Evolutionary conservation across 768 basidiomycete genomes (phyloP).

Genomic region (Lactarius indigo): DNA sequence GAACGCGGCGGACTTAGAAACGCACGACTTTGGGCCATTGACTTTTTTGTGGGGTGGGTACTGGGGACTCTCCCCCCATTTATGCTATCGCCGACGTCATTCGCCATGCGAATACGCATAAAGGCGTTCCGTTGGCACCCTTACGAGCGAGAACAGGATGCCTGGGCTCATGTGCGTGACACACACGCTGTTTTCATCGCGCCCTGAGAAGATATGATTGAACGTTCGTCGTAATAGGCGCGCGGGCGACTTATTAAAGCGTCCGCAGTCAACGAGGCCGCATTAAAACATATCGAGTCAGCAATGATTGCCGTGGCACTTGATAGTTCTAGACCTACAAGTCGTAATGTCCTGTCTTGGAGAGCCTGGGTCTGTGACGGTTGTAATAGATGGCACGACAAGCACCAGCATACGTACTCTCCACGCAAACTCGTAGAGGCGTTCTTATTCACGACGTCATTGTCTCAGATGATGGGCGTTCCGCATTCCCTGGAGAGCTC

Average conservation of each 20-base stretch:
- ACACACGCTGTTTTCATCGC: not conserved
- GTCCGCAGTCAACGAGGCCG: slow-evolving; percentile 58
- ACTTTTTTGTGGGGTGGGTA: not conserved
- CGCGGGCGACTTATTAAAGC: slow-evolving; percentile 60
- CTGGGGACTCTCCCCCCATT: slow-evolving; percentile 33
- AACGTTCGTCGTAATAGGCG: slow-evolving; percentile 36
- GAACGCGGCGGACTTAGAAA: slow-evolving; percentile 76
- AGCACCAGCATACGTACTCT: slow-evolving; percentile 75
- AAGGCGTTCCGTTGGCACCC: slow-evolving; percentile 57
- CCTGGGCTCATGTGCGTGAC: slow-evolving; percentile 72
- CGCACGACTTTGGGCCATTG: slow-evolving; percentile 35
- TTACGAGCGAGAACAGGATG: slow-evolving; percentile 85
- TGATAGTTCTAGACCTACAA: slow-evolving; percentile 78
- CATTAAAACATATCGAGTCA: slow-evolving; percentile 78
- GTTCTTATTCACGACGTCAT: slow-evolving; percentile 47
- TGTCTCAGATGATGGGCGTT: slow-evolving; percentile 92
- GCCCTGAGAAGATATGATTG: slow-evolving; percentile 20
- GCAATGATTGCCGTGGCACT: slow-evolving; percentile 84
- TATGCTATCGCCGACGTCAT: slow-evolving; percentile 58
- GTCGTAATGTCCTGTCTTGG: slow-evolving; percentile 79
- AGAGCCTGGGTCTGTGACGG: slow-evolving; percentile 87
- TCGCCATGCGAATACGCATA: slow-evolving; percentile 48
- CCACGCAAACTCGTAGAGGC: not conserved
- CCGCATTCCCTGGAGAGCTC: slow-evolving; percentile 87
- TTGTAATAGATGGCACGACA: slow-evolving; percentile 91